Conservation (phyloP, 2,329 filamentous ascomycete genomes). For the Epichloe baconii region DNA sequence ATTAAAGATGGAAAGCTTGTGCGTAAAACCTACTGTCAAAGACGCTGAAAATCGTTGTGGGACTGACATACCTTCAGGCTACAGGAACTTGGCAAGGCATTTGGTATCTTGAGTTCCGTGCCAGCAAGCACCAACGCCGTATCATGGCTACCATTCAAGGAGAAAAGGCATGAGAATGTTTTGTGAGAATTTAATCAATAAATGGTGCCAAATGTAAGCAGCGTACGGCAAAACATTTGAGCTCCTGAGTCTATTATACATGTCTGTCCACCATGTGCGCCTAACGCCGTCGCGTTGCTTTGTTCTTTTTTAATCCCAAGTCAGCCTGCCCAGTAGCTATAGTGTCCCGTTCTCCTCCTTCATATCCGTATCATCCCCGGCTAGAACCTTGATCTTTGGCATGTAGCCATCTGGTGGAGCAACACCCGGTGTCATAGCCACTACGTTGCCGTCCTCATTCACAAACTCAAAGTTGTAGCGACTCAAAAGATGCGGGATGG, state of each 20-base stretch:
- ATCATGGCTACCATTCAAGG: slow-evolving; percentile 92
- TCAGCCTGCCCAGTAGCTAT: slow-evolving; percentile 11
- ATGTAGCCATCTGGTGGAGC: slow-evolving; percentile 43
- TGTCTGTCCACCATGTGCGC: slow-evolving; percentile 13
- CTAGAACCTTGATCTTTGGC: slow-evolving; percentile 53
- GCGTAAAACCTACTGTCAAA: slow-evolving; percentile 14
- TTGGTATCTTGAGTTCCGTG: slow-evolving; percentile 87
- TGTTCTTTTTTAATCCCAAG: slow-evolving; percentile 13
- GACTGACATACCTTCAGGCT: slow-evolving; percentile 23
- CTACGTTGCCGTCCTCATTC: slow-evolving; percentile 80
- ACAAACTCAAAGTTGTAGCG: slow-evolving; percentile 97
- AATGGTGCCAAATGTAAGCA: neutral
- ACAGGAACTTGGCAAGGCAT: slow-evolving; percentile 74
- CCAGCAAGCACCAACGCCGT: slow-evolving; percentile 60
- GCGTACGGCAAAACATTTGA: neutral
- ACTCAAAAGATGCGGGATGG: slow-evolving; percentile 88
- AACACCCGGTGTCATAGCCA: slow-evolving; percentile 69
- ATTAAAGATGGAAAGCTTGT: slow-evolving; percentile 75
- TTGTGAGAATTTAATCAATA: neutral
- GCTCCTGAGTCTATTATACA: slow-evolving; percentile 6
- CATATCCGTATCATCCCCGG: slow-evolving; percentile 50
- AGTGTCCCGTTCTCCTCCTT: slow-evolving; percentile 32
- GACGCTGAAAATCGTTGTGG: neutral
- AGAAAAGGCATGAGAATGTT: slow-evolving; percentile 41
- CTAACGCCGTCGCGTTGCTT: slow-evolving; percentile 22